phyloP scores from a whole-genome alignment of 192 early-diverging fungal species.

The Phlyctochytrium bullatum region DNA sequence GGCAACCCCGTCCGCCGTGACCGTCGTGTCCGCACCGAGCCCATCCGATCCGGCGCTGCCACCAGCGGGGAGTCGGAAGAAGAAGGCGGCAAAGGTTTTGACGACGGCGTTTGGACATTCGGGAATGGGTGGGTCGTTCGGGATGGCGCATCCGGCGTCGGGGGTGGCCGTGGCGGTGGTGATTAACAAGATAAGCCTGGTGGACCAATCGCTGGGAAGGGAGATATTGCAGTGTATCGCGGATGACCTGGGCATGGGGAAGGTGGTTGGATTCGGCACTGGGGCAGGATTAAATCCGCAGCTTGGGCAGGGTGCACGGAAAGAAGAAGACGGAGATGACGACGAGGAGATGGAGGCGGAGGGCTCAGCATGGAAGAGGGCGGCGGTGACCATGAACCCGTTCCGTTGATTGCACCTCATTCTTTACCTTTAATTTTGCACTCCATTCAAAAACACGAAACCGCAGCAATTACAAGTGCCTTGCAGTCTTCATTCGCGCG shows the following conservation, averaged over 20 bases:
- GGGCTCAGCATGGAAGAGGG: too few relatives aligned
- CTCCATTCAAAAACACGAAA: too few relatives aligned
- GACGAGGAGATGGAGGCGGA: too few relatives aligned
- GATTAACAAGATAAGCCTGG: conserved; percentile 13
- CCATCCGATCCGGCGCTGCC: neutral
- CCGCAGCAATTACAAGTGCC: too few relatives aligned
- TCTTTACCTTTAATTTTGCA: too few relatives aligned
- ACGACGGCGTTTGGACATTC: conserved; percentile 21
- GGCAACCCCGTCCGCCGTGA: neutral
- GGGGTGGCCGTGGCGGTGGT: conserved; percentile 13
- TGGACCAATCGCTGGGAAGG: neutral
- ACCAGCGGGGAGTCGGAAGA: neutral
- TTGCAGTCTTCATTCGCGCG: too few relatives aligned
- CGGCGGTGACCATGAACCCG: too few relatives aligned
- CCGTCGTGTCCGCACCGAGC: neutral
- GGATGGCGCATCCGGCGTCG: conserved; percentile 6
- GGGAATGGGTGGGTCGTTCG: conserved; percentile 27
- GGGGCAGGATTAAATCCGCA: too few relatives aligned
- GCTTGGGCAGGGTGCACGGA: too few relatives aligned
- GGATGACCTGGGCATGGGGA: neutral
- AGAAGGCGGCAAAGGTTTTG: neutral
- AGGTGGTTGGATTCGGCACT: neutral
- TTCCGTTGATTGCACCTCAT: too few relatives aligned
- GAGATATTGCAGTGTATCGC: neutral
- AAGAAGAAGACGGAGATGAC: too few relatives aligned